Conservation (phyloP, 164 flowering plant genomes). For the Liquidambar formosana region DNA sequence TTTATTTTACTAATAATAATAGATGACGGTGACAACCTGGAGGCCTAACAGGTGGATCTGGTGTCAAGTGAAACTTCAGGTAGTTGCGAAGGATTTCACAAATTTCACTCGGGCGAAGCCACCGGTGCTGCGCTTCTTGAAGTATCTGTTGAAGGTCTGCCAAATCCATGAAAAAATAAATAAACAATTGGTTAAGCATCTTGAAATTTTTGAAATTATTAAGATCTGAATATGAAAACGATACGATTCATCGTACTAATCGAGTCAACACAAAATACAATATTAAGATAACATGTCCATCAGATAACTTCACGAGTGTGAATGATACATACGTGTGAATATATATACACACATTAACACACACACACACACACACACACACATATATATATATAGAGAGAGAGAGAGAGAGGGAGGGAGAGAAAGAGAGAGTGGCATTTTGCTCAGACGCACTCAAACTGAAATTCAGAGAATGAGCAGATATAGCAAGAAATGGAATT, state of each 20-base stretch:
- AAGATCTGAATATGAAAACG: no score
- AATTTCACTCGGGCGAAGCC: slow-evolving; percentile 75
- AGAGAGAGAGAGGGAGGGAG: no score
- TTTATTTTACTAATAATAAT: no score
- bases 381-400: no score
- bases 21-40: slow-evolving; percentile 42
- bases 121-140: slow-evolving; percentile 56
- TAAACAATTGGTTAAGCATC: background rate
- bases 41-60: slow-evolving; percentile 60
- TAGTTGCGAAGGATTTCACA: slow-evolving; percentile 72
- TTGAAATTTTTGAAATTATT: no score
- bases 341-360: no score
- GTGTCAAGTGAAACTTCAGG: slow-evolving; percentile 43
- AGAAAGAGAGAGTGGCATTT: background rate
- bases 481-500: background rate
- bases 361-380: no score
- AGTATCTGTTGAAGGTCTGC: slow-evolving; percentile 57
- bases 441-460: background rate
- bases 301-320: no score
- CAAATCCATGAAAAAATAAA: slow-evolving; percentile 9
- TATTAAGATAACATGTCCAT: no score
- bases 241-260: no score
- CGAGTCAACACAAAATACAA: no score
- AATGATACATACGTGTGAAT: no score
- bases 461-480: background rate